These are phyloP conservation scores for Pythium insidiosum DNA, from an alignment of 352 stramenopile genomes.

Conservation along the genomic window DNA sequence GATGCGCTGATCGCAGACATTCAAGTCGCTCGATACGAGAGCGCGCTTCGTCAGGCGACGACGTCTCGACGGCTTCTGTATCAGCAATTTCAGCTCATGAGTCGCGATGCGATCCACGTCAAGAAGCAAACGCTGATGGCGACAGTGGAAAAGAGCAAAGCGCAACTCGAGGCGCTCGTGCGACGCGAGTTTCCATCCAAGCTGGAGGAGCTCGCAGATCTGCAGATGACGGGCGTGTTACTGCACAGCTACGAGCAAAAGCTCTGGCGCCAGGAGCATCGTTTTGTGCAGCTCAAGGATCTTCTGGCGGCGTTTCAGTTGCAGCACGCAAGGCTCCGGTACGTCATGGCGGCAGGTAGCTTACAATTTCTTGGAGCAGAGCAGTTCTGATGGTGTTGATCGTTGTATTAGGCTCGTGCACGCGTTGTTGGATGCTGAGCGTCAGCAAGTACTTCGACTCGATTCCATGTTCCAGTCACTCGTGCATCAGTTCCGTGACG, in stretches of 20 bases:
- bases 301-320: constrained; percentile 27
- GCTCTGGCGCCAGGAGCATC: constrained; percentile 32
- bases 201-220: constrained; percentile 28
- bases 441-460: constrained; percentile 14
- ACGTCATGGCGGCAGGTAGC: background rate
- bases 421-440: constrained; percentile 22
- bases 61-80: constrained; percentile 12
- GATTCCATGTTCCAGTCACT: constrained; percentile 13
- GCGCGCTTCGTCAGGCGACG: constrained; percentile 9
- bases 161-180: constrained; percentile 8
- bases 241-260: constrained; percentile 40
- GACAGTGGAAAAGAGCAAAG: constrained; percentile 16
- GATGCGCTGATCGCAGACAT: constrained; percentile 25
- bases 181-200: constrained; percentile 12
- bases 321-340: constrained; percentile 29
- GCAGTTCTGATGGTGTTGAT: too few species aligned
- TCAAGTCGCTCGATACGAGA: constrained; percentile 18
- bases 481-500: background rate
- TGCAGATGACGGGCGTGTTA: constrained; percentile 27
- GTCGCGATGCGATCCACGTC: constrained; percentile 13
- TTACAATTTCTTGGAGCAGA: background rate
- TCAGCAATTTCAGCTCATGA: constrained; percentile 37
- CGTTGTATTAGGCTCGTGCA: constrained; percentile 17
- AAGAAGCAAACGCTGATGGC: constrained; percentile 11
- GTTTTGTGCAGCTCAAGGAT: constrained; percentile 21